A percentile compares a stretch with the other conserved stretches of the same genome.
These are phyloP conservation scores for Myxozyma neotropica DNA, from an alignment of 805 yeast genomes.

Conservation along the genomic window DNA sequence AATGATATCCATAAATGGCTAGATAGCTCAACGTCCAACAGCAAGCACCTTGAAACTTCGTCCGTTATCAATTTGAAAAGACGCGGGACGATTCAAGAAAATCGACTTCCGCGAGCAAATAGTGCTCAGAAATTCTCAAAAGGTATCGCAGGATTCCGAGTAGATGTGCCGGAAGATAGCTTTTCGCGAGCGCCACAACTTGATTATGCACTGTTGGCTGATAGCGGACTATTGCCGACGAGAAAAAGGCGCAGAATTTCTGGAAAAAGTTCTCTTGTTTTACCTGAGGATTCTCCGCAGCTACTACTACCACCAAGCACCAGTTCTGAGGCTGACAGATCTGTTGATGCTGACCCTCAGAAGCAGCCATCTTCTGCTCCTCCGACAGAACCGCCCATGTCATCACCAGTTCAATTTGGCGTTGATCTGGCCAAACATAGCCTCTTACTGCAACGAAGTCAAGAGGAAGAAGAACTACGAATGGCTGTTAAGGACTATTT, in stretches of 20 bases:
- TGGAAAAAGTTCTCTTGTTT: not conserved
- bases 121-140: no score
- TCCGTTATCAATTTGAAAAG: not conserved
- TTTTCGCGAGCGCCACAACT: no score
- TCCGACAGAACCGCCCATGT: slow-evolving; percentile 2
- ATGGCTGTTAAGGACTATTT: slow-evolving; percentile 1
- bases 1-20: not conserved
- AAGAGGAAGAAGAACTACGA: not conserved
- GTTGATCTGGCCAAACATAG: not conserved
- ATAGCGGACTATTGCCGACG: not conserved
- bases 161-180: no score
- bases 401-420: not conserved
- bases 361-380: slow-evolving; percentile 20
- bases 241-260: not conserved
- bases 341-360: slow-evolving; percentile 23
- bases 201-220: not conserved
- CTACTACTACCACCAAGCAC: slow-evolving; percentile 12
- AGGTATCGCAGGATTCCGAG: no score
- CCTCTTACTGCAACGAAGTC: not conserved
- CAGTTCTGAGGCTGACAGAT: slow-evolving; percentile 15
- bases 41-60: not conserved
- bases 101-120: not conserved
- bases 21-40: not conserved
- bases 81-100: not conserved
- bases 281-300: slow-evolving; percentile 9